Evolutionary conservation across 371 early-diverging fungal genomes (phyloP).

Genomic region (Mycotypha africana): DNA sequence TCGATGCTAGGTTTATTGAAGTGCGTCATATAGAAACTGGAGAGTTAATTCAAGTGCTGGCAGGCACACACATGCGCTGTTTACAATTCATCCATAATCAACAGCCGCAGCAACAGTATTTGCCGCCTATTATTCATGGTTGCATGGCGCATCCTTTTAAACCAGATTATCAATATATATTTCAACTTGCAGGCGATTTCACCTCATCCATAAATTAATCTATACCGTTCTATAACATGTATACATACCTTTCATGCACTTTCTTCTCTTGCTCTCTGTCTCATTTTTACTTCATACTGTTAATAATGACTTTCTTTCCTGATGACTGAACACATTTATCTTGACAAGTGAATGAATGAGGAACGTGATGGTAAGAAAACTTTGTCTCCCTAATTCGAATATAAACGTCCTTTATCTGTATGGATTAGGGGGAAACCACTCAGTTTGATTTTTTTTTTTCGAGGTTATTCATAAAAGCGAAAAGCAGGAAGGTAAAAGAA

Average conservation of each 20-base stretch:
- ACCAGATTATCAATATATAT: slow-evolving; percentile 38
- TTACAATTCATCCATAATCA: slow-evolving; percentile 31
- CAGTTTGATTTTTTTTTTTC: not conserved
- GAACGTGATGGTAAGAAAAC: not conserved
- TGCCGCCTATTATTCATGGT: slow-evolving; percentile 41
- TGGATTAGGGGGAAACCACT: not conserved
- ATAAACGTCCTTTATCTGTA: no score
- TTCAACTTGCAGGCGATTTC: slow-evolving; percentile 29
- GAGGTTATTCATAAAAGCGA: slow-evolving; percentile 1
- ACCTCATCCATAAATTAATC: no score
- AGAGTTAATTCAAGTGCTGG: slow-evolving; percentile 35
- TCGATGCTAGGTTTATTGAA: slow-evolving; percentile 86
- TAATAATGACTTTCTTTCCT: no score
- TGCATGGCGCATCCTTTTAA: slow-evolving; percentile 44
- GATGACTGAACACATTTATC: not conserved
- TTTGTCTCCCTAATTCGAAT: no score
- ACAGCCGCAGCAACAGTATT: slow-evolving; percentile 17
- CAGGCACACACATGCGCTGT: slow-evolving; percentile 41
- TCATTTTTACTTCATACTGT: not conserved
- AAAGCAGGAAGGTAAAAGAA: not conserved
- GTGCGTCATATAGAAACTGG: slow-evolving; percentile 78
- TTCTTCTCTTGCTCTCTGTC: not conserved
- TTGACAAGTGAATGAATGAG: slow-evolving; percentile 47
- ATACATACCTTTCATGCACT: slow-evolving; percentile 46
- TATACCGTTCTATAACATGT: no score